Conservation (phyloP, 1,284 basidiomycete species). For the Sanghuangporus sanghuang region DNA sequence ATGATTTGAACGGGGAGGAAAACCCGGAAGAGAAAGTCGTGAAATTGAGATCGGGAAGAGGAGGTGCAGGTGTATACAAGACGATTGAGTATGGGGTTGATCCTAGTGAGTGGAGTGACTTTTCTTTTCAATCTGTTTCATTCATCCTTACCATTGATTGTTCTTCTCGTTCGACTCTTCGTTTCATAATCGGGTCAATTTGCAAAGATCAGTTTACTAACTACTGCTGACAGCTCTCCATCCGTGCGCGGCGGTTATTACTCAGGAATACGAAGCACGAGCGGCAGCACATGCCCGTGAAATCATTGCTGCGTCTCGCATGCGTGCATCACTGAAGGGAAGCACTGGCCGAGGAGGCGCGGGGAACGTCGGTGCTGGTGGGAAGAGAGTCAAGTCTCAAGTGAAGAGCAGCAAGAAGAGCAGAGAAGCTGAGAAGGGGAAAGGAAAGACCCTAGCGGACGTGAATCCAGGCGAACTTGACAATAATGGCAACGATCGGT, state of each 20-base stretch:
- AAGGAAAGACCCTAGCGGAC: background rate
- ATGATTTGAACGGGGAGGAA: background rate
- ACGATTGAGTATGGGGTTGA: background rate
- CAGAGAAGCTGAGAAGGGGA: background rate
- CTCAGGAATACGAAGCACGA: background rate
- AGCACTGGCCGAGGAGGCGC: conserved; percentile 1
- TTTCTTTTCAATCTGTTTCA: background rate
- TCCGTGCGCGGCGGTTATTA: background rate
- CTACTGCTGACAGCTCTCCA: background rate
- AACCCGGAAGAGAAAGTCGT: background rate
- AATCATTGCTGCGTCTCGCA: background rate
- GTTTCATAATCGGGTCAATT: background rate
- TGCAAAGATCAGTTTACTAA: background rate
- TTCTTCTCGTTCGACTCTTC: background rate
- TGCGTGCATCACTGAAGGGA: background rate
- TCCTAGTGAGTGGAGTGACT: background rate
- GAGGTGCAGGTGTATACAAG: background rate
- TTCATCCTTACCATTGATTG: background rate
- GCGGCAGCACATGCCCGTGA: background rate
- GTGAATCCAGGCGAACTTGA: background rate
- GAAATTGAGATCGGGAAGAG: background rate
- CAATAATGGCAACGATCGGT: no score
- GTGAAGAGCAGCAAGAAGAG: background rate
- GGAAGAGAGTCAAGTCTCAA: no score
- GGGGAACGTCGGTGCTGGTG: background rate